Base-by-base conservation (phyloP, 2,329 filamentous ascomycete genomes). In the Venturia asperata region DNA sequence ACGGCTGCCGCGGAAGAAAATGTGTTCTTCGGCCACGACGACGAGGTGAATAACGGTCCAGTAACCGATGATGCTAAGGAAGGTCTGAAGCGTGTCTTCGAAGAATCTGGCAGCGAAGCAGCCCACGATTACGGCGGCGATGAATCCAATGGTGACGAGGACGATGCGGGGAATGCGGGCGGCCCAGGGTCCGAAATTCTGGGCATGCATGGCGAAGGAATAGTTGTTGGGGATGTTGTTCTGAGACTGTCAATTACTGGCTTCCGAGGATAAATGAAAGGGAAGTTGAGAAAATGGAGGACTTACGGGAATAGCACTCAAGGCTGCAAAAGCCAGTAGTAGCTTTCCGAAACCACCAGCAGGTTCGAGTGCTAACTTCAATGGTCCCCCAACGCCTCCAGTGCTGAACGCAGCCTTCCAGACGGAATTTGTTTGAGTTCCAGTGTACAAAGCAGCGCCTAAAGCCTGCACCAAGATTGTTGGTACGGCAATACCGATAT, bases 151-250 rank as follows among this genome's bases (percentile, higher is more conserved):
- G 6, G 30, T 34, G 3, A 75, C 74, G 5, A 75, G 69, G 17
- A 71, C 67, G 34, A 75, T 67, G 15, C 73, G 71, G 0, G 74
- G 74, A 37, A 75, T 70, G 7, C 70, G 69, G 19, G 74, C 63
- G 7, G 72, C 74, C 73, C 73, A 74, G 15, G 72, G 71, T 0
- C 74, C 72, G 27, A 75, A 72, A 61, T 75, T 75, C 63, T 76
- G 74, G 1, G 71, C 70, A 24, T 76, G 74, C 10, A 74, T 68
- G 1, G 74, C 74, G 65, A 76, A 75, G 2, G 74, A 74, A 61
- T 75, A 75, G 64, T 75, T 76, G 66, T 75, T 75, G 24, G 74
- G 73, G 60, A 75, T 74, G 42, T 75, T 75, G 64, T 75, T 75
- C 47, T 73, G 6, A 34, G 30, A 34, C 30, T 34, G 30, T 34